Evolutionary conservation across 2,329 filamentous ascomycete species (phyloP), one percentile per base, ranked within the genome.

Genomic region (Epicoccum nigrum): DNA sequence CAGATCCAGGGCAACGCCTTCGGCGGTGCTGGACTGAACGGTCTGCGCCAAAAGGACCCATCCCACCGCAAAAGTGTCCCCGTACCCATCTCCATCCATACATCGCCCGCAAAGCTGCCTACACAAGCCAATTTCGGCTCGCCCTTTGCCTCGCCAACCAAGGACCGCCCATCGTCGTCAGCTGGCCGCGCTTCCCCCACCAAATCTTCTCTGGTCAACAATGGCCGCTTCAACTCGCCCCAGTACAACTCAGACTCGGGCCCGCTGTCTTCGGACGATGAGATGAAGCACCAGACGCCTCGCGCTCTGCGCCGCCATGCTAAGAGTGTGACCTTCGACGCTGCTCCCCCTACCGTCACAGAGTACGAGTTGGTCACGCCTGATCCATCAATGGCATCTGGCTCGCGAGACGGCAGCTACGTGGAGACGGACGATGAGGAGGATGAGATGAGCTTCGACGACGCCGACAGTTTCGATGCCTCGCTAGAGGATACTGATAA

Each of bases 311-410:
- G 91, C 69, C 88, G 92, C 45, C 90, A 96, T 74, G 87, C 91
- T 39, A 99, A 99, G 80, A 97, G 92, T 66, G 94, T 99, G 51
- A 99, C 93, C 0, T 99, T 99, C 70, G 92, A 97, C 75, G 89
- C 88, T 30, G 92, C 90, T 2, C 93, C 93, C 17, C 94, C 94
- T 19, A 90, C 96, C 70, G 83, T 99, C 66, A 96, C 97, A 70
- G 94, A 99, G 76, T 99, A 97, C 72, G 94, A 97, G 75, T 92
- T 97, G 89, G 89, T 91, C 27, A 99, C 94, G 2, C 94, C 94
- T 9, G 94, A 97, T 68, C 84, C 95, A n/a, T 96, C 92, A 0
- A 81, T 95, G 19, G 90, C 90, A 20, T 93, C 90, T 40, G 92
- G 88, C 62, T 97, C 93, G 11, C 88, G 93, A 7, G 91, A 97